A percentile compares a stretch with the other conserved stretches of the same genome.
phyloP scores from a whole-genome alignment of 106 monocot genomes.

The Dioscorea zingiberensis region DNA sequence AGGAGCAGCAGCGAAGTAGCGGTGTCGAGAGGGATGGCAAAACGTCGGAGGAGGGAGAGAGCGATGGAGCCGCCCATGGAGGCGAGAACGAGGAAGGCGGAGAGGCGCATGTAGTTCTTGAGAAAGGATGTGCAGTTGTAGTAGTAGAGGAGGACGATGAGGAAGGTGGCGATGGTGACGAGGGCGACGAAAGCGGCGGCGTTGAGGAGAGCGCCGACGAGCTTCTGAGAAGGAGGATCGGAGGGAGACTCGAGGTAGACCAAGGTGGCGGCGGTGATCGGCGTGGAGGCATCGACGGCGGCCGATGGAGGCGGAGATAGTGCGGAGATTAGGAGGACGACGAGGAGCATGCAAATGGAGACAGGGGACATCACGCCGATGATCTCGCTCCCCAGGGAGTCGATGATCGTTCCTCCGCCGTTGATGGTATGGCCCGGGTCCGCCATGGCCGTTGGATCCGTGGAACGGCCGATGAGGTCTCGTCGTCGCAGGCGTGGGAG shows the following conservation, averaged over 20 bases:
- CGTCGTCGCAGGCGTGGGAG: too few species aligned
- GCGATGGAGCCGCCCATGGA: constrained; percentile 65
- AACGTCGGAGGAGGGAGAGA: constrained; percentile 37
- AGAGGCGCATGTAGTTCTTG: constrained; percentile 82
- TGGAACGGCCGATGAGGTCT: background rate
- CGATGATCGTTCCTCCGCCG: constrained; percentile 2
- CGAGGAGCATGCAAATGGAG: constrained; percentile 61
- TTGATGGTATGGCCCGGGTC: background rate
- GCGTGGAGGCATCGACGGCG: constrained; percentile 8
- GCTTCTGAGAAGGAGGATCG: constrained; percentile 41
- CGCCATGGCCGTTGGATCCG: background rate
- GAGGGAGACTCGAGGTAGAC: constrained; percentile 53
- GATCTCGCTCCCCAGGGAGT: constrained; percentile 30
- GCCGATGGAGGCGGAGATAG: constrained; percentile 16
- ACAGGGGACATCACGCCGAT: constrained; percentile 52
- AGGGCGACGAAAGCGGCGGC: constrained; percentile 52
- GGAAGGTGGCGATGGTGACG: constrained; percentile 36
- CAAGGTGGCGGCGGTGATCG: constrained; percentile 56
- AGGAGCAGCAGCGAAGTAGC: constrained; percentile 37
- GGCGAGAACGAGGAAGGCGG: constrained; percentile 84
- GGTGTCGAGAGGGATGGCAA: constrained; percentile 53
- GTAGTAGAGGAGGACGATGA: constrained; percentile 89
- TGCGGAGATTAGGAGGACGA: constrained; percentile 44
- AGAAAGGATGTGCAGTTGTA: constrained; percentile 75
- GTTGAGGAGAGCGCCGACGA: constrained; percentile 61